Base-by-base conservation (phyloP, 495 filamentous ascomycete genomes). In the Articulospora tetracladia region DNA sequence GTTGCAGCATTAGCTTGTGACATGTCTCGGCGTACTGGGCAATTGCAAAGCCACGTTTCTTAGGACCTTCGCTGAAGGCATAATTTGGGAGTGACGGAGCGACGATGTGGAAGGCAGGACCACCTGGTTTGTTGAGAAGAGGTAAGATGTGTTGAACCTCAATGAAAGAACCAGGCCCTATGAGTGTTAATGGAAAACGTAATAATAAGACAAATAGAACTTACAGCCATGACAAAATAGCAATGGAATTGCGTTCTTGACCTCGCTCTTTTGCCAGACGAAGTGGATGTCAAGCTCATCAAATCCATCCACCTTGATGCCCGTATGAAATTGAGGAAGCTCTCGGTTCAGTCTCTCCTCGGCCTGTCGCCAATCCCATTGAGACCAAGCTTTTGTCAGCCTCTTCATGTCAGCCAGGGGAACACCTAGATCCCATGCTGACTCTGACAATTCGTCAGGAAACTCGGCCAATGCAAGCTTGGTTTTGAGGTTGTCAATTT, bases 61-160 rank as follows among this genome's bases (percentile, higher is more conserved):
- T 70, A 20, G 73, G 70, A 12, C 56, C 58, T 30, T 26, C 32
- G n/a, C 50, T 57, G 70, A 90, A 91, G 34, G 84, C 87, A 68
- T 84, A 90, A 64, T 88, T 87, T 0, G 85, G 86, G 26, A 90
- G 71, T 2, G 84, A 88, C 1, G 88, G 88, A 0, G 77, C 86
- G 0, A 91, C 76, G 28, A 91, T 74, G 65, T 88, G 73, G 72
- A 91, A 91, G 0, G 79, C 72, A 0, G 82, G 83, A 0, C 69
- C 72, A 24, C 75, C 68, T 13, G 72, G 69, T 1, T 65, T 28
- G 0, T 76, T 76, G 19, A 91, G 75, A 12, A 83, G 73, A 1
- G 83, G 80, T 3, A 91, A 73, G 32, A 91, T 69, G 59, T 86
- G 86, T n/a, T 72, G 76, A 1, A 83, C 85, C 70, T 91, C 88